Conservation (phyloP, 352 stramenopile genomes). For the Globisporangium sylvaticum region DNA sequence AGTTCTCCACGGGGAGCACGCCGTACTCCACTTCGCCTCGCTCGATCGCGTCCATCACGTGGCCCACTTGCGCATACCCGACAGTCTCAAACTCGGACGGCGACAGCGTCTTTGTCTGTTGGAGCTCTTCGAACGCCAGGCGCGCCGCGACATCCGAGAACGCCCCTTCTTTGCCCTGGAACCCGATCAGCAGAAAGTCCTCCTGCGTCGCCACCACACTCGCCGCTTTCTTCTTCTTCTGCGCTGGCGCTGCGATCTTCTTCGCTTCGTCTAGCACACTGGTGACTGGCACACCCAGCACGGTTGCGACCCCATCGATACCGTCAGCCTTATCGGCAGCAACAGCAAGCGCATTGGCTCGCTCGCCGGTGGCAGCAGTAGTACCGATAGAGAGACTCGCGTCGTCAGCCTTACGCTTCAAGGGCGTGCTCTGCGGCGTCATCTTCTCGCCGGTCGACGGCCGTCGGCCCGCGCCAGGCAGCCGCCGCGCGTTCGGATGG, state of each 20-base stretch:
- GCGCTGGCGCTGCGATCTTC: background rate
- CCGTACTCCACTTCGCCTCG: conserved; percentile 54
- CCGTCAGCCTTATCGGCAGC: background rate
- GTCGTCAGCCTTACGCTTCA: conserved; percentile 22
- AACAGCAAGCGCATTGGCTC: background rate
- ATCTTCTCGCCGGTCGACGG: conserved; percentile 16
- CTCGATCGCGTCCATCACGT: conserved; percentile 57
- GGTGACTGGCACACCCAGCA: background rate
- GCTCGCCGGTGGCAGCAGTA: background rate
- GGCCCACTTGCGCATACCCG: conserved; percentile 45
- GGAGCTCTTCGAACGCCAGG: conserved; percentile 55
- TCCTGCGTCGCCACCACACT: conserved; percentile 18
- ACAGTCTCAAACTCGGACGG: conserved; percentile 58
- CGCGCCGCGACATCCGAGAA: conserved; percentile 67
- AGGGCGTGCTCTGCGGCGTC: background rate
- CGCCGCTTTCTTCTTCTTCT: conserved; percentile 9
- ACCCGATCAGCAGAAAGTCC: conserved; percentile 57
- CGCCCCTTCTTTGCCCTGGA: conserved; percentile 68
- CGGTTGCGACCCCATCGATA: background rate
- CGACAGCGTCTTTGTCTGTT: conserved; percentile 32
- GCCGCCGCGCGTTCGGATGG: conserved; percentile 46
- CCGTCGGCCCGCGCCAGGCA: conserved; percentile 48
- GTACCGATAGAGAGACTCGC: background rate
- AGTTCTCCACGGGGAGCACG: conserved; percentile 71
- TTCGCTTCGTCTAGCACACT: background rate